Percentiles rank a stretch among this genome's conserved stretches.
Evolutionary conservation across 2,329 filamentous ascomycete genomes (phyloP).

Genomic region (Graphium sp.): DNA sequence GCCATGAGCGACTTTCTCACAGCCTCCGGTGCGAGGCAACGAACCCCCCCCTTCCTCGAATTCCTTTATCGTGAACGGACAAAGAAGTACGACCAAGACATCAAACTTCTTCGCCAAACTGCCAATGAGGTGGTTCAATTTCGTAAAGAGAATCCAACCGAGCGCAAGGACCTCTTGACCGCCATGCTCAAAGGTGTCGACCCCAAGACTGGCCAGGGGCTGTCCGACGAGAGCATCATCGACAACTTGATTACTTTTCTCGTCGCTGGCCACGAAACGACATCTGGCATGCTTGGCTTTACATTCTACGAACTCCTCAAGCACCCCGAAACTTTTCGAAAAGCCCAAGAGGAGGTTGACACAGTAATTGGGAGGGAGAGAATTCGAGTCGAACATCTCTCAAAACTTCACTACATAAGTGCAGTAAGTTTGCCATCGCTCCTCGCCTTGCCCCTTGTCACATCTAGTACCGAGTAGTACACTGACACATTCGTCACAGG

Average conservation of each 20-base stretch:
- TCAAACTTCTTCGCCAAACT: constrained; percentile 34
- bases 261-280: constrained; percentile 57
- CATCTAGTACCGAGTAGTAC: too few species aligned
- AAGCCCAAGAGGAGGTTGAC: constrained; percentile 53
- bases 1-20: constrained; percentile 49
- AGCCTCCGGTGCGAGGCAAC: constrained; percentile 33
- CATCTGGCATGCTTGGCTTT: constrained; percentile 49
- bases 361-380: constrained; percentile 39
- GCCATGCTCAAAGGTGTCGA: constrained; percentile 55
- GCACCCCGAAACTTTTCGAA: constrained; percentile 38
- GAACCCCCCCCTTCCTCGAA: constrained; percentile 22
- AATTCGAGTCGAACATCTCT: constrained; percentile 43
- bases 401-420: constrained; percentile 47
- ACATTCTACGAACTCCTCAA: constrained; percentile 48
- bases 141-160: constrained; percentile 33
- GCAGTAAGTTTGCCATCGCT: constrained; percentile 41
- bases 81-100: constrained; percentile 34
- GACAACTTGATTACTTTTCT: constrained; percentile 61
- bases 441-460: neutral
- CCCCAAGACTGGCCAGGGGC: constrained; percentile 46
- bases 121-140: constrained; percentile 43
- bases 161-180: constrained; percentile 49
- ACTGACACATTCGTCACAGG: too few species aligned
- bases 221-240: constrained; percentile 45
- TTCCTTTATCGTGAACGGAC: constrained; percentile 30